Evolutionary conservation across 1,284 basidiomycete species (phyloP).

Genomic region (Puccinia brachypodii): DNA sequence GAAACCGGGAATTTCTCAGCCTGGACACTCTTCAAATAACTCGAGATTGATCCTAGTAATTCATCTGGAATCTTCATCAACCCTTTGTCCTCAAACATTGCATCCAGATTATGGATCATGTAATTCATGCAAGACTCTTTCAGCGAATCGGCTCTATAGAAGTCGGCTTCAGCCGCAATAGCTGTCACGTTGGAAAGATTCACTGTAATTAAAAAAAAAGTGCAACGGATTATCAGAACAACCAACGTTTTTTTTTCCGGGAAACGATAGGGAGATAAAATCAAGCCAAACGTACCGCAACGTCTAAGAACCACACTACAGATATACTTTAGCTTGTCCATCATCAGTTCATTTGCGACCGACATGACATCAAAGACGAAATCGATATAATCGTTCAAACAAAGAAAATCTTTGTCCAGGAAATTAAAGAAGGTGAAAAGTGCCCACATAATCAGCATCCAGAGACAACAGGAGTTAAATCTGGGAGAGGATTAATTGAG

Average conservation of each 20-base stretch:
- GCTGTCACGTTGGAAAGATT: slow-evolving; percentile 76
- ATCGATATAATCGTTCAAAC: slow-evolving; percentile 76
- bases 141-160: slow-evolving; percentile 73
- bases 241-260: neutral
- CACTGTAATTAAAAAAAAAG: slow-evolving; percentile 60
- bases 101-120: slow-evolving; percentile 80
- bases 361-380: slow-evolving; percentile 85
- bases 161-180: slow-evolving; percentile 77
- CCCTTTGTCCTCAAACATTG: slow-evolving; percentile 75
- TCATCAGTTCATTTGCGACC: slow-evolving; percentile 81
- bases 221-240: neutral
- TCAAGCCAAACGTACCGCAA: slow-evolving; percentile 51
- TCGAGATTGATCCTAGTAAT: slow-evolving; percentile 69
- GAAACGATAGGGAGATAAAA: neutral
- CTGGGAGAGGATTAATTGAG: neutral
- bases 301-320: slow-evolving; percentile 74
- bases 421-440: slow-evolving; percentile 17
- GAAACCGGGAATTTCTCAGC: slow-evolving; percentile 68
- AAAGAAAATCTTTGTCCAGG: slow-evolving; percentile 68
- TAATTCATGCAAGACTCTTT: slow-evolving; percentile 75
- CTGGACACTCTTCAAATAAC: slow-evolving; percentile 68
- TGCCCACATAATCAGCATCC: slow-evolving; percentile 21
- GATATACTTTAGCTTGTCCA: slow-evolving; percentile 78
- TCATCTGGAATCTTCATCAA: slow-evolving; percentile 70
- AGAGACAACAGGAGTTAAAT: slow-evolving; percentile 9